phyloP scores from a whole-genome alignment of 164 flowering plant genomes.

The Stephania yunnanensis region DNA sequence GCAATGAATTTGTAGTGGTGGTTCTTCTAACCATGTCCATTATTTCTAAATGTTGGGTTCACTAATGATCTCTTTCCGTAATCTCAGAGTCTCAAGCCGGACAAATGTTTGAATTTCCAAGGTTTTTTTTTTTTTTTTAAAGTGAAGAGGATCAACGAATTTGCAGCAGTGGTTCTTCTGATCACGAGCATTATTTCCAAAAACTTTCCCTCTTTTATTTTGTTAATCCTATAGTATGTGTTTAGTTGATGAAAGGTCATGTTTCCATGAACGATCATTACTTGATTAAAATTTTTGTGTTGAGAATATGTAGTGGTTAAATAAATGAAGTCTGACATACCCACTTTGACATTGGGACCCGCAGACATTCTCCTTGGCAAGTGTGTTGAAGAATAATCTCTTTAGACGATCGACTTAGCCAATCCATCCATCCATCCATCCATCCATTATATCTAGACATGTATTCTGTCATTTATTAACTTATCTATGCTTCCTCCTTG shows the following conservation, averaged over 20 bases:
- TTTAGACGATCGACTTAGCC: conserved; percentile 24
- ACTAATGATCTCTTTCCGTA: too few species aligned
- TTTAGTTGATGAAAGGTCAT: background rate
- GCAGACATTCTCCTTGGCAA: conserved; percentile 77
- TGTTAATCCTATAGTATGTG: background rate
- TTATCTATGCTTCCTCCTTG: conserved; percentile 6
- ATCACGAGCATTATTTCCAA: too few species aligned
- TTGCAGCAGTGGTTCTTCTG: background rate
- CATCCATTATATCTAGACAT: background rate
- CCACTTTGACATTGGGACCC: conserved; percentile 43
- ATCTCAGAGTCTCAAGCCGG: too few species aligned
- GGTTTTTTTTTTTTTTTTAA: too few species aligned
- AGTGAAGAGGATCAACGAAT: background rate
- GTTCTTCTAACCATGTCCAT: background rate
- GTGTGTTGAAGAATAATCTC: conserved; percentile 49
- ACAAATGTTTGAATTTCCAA: too few species aligned
- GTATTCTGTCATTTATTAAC: background rate
- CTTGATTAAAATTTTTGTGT: conserved; percentile 18
- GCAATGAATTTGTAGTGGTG: background rate
- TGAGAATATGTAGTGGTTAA: conserved; percentile 19
- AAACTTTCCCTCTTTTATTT: background rate
- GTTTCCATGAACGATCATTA: conserved; percentile 26
- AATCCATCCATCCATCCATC: conserved; percentile 24
- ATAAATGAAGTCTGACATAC: conserved; percentile 33
- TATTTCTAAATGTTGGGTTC: too few species aligned